phyloP scores from a whole-genome alignment of 2,329 filamentous ascomycete species.

The Diaporthe velutina region DNA sequence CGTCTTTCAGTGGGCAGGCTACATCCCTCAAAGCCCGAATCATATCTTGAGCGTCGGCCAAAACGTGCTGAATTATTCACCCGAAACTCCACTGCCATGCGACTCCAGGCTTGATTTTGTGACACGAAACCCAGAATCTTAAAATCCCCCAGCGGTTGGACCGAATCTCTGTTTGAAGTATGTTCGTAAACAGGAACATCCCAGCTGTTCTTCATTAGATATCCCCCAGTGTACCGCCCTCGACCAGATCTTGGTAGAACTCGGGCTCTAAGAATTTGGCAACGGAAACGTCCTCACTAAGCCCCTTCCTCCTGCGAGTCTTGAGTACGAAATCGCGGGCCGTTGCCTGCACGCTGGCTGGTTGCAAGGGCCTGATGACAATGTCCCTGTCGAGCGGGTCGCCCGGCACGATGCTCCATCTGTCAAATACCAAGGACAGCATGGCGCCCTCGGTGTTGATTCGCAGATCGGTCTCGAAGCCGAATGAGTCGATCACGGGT shows the following conservation, averaged over 20 bases:
- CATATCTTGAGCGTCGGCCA: slow-evolving; percentile 10
- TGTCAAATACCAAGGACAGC: slow-evolving; percentile 92
- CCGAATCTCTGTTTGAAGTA: neutral
- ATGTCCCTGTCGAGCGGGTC: slow-evolving; percentile 93
- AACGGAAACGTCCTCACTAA: slow-evolving; percentile 95
- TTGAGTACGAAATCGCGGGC: slow-evolving; percentile 97
- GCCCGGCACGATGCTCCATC: slow-evolving; percentile 95
- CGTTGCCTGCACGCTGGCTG: slow-evolving; percentile 87
- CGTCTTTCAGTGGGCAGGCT: neutral
- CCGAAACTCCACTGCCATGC: slow-evolving; percentile 24
- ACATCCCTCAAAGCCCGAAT: neutral
- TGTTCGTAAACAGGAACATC: neutral
- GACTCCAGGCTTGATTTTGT: slow-evolving; percentile 21
- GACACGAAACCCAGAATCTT: neutral
- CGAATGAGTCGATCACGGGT: slow-evolving; percentile 96
- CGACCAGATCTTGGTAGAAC: slow-evolving; percentile 87
- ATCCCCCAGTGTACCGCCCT: slow-evolving; percentile 85
- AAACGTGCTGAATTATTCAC: slow-evolving; percentile 7
- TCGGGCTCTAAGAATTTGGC: slow-evolving; percentile 97
- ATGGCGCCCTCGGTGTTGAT: slow-evolving; percentile 97
- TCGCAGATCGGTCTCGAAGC: slow-evolving; percentile 96
- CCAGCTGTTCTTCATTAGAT: slow-evolving; percentile 10
- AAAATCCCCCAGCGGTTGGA: neutral
- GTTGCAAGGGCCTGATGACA: slow-evolving; percentile 85
- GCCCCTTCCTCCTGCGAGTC: slow-evolving; percentile 90